Base-by-base conservation (phyloP, 257 asterid species). In the Gentiana dahurica region DNA sequence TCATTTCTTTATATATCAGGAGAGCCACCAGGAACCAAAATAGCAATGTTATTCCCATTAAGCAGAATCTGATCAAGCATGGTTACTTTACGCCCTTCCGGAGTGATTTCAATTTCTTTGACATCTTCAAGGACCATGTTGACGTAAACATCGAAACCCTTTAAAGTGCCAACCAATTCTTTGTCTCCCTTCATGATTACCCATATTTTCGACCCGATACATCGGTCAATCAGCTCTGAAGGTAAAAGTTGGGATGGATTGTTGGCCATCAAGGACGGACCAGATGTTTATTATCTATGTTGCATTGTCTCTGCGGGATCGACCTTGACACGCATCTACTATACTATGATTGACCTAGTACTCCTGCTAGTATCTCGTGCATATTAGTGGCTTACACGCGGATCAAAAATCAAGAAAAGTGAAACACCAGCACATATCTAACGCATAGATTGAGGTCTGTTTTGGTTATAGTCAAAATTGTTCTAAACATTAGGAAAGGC, bases 11-110 rank as follows among this genome's bases (percentile, higher is more conserved):
- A 79, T 12, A 68, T 53, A 34, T 77, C 79, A 3, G 82, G 82
- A 3, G 79, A 70, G 3, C 82, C 82, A 15, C 82, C 82, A 15
- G 82, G 82, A 53, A 73, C 82, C 66, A 77, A 59, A 35, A 86
- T 89, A n/a, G 97, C 97, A 66, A 89, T 89, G 76, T 89, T 86
- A 84, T 89, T 89, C 47, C 97, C 95, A 24, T 89, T 89, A 34
- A 86, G 97, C 76, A 89, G 69, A 58, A 89, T 89, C 71, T 89
- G 97, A 66, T 89, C 97, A 51, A 89, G 85, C 69, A 84, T 86
- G 36, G 97, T 89, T 38, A 89, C 73, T 4, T 95, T 74, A 33
- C 94, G 82, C n/a, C 97, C 97, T 77, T 89, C 95, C 6, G 95
- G 71, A 49, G 97, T 89, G 58, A 86, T 89, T 74, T 89, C 97